phyloP scores from a whole-genome alignment of 2,329 filamentous ascomycete genomes.

The Pseudocercospora eumusae region DNA sequence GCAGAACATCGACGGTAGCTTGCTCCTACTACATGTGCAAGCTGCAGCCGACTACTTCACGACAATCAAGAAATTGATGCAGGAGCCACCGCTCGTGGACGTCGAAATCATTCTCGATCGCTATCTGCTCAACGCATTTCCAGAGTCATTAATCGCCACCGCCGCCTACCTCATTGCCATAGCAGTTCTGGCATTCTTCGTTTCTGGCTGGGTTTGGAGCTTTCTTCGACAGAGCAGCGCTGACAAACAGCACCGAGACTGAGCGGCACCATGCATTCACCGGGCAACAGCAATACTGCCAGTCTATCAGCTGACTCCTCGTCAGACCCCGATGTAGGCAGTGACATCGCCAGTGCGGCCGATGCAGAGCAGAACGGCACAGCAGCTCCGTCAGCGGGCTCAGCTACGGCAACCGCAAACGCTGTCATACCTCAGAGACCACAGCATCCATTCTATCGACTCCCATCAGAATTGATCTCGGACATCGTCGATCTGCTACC shows the following conservation, averaged over 20 bases:
- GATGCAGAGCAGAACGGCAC: not conserved
- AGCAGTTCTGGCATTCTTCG: slow-evolving; percentile 54
- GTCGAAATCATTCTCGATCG: slow-evolving; percentile 86
- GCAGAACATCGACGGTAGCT: slow-evolving; percentile 17
- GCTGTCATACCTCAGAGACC: slow-evolving; percentile 17
- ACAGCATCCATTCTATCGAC: slow-evolving; percentile 41
- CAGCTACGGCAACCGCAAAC: not conserved
- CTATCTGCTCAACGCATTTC: slow-evolving; percentile 76
- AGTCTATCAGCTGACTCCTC: not conserved
- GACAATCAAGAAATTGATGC: slow-evolving; percentile 73
- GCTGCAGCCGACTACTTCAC: slow-evolving; percentile 86
- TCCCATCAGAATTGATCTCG: slow-evolving; percentile 52
- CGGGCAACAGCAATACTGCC: not conserved
- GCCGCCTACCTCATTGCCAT: slow-evolving; percentile 67
- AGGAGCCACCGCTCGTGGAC: slow-evolving; percentile 67
- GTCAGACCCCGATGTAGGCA: not conserved
- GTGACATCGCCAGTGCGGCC: not conserved
- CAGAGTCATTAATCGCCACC: slow-evolving; percentile 73
- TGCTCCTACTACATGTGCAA: slow-evolving; percentile 70
- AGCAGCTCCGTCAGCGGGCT: not conserved
- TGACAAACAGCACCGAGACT: slow-evolving; percentile 33
- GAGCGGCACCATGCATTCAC: slow-evolving; percentile 12
- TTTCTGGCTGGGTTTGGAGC: slow-evolving; percentile 50
- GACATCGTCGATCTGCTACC: slow-evolving; percentile 47
- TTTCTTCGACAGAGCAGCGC: slow-evolving; percentile 27